Evolutionary conservation across 148 eudicot genomes (phyloP).

Genomic region (Spergularia marina): DNA sequence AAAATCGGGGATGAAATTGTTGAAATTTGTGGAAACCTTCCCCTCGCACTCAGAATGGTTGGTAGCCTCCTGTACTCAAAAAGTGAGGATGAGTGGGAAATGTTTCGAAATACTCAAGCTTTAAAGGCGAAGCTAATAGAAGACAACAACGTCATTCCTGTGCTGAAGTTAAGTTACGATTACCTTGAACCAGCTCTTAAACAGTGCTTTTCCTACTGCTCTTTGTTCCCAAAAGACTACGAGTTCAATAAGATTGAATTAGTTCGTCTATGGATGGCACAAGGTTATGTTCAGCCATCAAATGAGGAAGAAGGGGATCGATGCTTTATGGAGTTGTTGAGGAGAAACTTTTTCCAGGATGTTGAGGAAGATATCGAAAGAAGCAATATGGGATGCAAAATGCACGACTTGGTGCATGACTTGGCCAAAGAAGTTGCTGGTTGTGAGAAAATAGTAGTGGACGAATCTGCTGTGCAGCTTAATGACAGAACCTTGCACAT

Average conservation of each 20-base stretch:
- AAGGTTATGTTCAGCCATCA: slow-evolving; percentile 4
- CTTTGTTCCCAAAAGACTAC: slow-evolving; percentile 6
- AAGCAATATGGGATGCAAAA: not conserved
- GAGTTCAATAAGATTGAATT: not conserved
- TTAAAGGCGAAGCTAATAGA: not conserved
- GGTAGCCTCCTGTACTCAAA: slow-evolving; percentile 3
- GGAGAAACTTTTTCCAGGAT: too few species aligned
- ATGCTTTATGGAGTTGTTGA: too few species aligned
- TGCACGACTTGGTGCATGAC: slow-evolving; percentile 20
- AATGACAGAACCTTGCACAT: not conserved
- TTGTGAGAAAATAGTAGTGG: not conserved
- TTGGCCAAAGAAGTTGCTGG: not conserved
- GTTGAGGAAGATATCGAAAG: too few species aligned
- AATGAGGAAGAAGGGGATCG: too few species aligned
- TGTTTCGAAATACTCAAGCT: not conserved
- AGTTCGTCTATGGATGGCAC: slow-evolving; percentile 21
- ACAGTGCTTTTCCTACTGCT: slow-evolving; percentile 16
- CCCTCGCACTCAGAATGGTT: not conserved
- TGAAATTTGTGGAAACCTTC: not conserved
- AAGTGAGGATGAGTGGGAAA: not conserved
- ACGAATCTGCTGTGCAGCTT: not conserved
- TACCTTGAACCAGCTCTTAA: not conserved
- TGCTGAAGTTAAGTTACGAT: slow-evolving; percentile 12
- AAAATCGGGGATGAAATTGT: not conserved
- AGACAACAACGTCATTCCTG: not conserved